Base-by-base conservation (phyloP, 768 basidiomycete genomes). In the Galerina marginata region DNA sequence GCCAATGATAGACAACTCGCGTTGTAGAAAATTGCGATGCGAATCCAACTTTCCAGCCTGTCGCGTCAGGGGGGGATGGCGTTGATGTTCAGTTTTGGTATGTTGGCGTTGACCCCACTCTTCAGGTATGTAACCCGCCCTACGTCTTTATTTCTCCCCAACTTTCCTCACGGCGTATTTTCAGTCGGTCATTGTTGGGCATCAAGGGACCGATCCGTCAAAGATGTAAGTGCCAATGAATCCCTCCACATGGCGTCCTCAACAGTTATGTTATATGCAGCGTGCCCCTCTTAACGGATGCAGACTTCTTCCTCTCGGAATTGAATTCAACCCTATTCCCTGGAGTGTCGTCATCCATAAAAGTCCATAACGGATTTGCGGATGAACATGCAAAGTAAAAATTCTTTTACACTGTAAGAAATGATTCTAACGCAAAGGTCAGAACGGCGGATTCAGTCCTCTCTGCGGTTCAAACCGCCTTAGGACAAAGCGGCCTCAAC, bases 61-160 rank as follows among this genome's bases (percentile, higher is more conserved):
- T 79, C 10, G 82, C 79, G 9, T 79, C 83, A 9, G 84, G 85
- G 0, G 83, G 84, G 9, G 77, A 84, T 59, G 84, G 81, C 1
- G 52, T 51, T 23, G 55, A 56, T 6, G 64, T 73, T 9, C 81
- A 83, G 65, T 82, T 71, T 57, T 86, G 85, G 80, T 77, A 74
- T 72, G 79, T 82, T 9, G 79, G 80, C 3, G 76, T 73, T 52
- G 78, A 80, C 53, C 68, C 74, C 7, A 69, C 66, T 12, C 70
- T 81, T 16, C 61, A 71, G 42, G 77, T 74, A 59, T 46, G 64
- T 23, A n/a, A 26, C 16, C 14, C 25, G 45, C 7, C 37, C 48
- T 9, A 7, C n/a, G 3, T 26, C 9, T 45, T n/a, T 12, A 42
- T 9, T 14, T 26, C 37, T 29, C 10, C 53, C 37, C 29, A 48